A percentile compares a stretch with the other conserved stretches of the same genome.
phyloP scores from a whole-genome alignment of 2,329 filamentous ascomycete genomes.

The Cladophialophora bantiana region DNA sequence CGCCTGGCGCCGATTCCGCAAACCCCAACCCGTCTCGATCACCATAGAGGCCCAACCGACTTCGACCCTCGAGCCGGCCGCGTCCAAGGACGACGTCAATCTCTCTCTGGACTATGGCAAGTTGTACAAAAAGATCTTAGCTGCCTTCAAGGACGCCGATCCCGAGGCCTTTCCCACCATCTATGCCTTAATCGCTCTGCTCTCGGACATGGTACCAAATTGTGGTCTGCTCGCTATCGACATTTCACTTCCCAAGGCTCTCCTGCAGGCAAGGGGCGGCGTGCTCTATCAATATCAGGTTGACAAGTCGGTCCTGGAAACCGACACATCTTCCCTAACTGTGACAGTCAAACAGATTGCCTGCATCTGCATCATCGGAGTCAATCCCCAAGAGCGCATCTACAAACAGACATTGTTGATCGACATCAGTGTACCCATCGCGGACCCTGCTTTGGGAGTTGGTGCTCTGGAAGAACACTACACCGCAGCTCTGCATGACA shows the following conservation, averaged over 20 bases:
- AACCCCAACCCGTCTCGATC: conserved; percentile 54
- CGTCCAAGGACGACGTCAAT: conserved; percentile 53
- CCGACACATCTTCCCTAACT: conserved; percentile 26
- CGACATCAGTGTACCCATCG: conserved; percentile 44
- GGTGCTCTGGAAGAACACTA: conserved; percentile 27
- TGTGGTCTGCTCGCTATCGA: conserved; percentile 34
- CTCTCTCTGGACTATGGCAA: conserved; percentile 57
- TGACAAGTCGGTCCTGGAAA: conserved; percentile 35
- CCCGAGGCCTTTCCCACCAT: conserved; percentile 33
- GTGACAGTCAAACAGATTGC: conserved; percentile 52
- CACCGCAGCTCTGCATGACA: conserved; percentile 44
- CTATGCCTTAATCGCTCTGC: conserved; percentile 30
- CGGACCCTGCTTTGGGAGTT: conserved; percentile 28
- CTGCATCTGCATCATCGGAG: conserved; percentile 57
- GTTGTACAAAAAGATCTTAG: conserved; percentile 52
- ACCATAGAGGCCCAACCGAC: conserved; percentile 54
- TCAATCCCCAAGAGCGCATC: conserved; percentile 60
- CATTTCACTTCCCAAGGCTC: conserved; percentile 51
- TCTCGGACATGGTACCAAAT: conserved; percentile 27
- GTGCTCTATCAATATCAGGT: conserved; percentile 47
- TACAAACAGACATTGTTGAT: conserved; percentile 59
- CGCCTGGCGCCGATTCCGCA: conserved; percentile 54
- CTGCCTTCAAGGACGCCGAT: conserved; percentile 20
- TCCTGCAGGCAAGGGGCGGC: conserved; percentile 53
- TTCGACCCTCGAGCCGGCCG: conserved; percentile 49